Conservation (phyloP, 768 basidiomycete genomes). For the Sarcodon aspratus region DNA sequence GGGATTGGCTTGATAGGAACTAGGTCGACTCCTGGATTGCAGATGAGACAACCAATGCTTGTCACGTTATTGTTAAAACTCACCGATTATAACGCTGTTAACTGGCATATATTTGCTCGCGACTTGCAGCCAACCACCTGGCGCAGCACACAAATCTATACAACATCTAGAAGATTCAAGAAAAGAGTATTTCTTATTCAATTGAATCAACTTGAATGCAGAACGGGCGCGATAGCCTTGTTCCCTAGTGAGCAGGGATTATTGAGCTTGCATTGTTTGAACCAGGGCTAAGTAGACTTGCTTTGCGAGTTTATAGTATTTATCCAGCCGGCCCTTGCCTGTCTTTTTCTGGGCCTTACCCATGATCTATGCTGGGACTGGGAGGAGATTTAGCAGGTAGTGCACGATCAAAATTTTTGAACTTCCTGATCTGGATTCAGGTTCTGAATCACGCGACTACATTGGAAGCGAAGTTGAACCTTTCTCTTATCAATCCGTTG, state of each 20-base stretch:
- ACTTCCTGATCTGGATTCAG: background rate
- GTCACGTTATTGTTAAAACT: constrained; percentile 15
- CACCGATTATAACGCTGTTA: constrained; percentile 86
- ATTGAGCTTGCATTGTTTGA: constrained; percentile 1
- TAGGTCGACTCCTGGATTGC: constrained; percentile 72
- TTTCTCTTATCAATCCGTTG: background rate
- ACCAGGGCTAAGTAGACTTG: constrained; percentile 16
- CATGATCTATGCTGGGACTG: constrained; percentile 11
- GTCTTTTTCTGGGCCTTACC: constrained; percentile 79
- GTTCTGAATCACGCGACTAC: background rate
- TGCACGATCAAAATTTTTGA: background rate
- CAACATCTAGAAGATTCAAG: constrained; percentile 84
- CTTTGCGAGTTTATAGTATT: constrained; percentile 96
- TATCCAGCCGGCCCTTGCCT: constrained; percentile 90
- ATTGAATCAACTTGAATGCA: constrained; percentile 96
- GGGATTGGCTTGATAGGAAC: constrained; percentile 96
- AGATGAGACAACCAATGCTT: constrained; percentile 6
- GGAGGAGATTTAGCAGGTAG: background rate
- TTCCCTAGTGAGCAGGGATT: constrained; percentile 43
- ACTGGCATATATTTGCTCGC: constrained; percentile 95
- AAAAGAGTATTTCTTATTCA: constrained; percentile 96
- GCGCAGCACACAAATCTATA: constrained; percentile 97
- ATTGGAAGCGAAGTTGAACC: background rate
- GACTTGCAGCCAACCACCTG: constrained; percentile 98
- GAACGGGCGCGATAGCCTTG: constrained; percentile 99